Evolutionary conservation across 2,329 filamentous ascomycete genomes (phyloP).

Genomic region (Alternaria sp.): DNA sequence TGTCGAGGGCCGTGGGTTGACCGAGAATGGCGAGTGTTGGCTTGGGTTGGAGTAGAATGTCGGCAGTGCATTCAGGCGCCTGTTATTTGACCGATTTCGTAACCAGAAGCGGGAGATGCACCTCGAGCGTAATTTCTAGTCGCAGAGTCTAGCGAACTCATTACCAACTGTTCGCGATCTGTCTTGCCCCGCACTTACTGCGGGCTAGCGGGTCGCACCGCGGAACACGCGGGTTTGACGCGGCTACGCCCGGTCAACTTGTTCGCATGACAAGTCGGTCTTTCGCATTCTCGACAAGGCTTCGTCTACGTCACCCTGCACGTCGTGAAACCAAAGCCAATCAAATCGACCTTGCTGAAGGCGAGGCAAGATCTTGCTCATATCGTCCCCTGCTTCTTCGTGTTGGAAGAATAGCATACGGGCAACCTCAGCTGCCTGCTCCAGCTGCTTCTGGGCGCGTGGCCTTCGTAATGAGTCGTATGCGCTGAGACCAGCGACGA

Average conservation of each 20-base stretch:
- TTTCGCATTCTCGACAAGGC: not conserved
- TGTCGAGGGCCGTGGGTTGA: not conserved
- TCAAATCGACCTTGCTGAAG: not conserved
- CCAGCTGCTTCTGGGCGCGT: not conserved
- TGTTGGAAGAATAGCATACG: not conserved
- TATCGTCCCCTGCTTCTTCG: not conserved
- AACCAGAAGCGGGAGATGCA: not conserved
- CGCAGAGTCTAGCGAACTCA: not conserved
- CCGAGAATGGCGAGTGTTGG: not conserved
- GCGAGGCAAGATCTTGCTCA: not conserved
- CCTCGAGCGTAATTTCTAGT: not conserved
- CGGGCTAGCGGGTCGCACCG: not conserved
- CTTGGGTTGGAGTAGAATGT: not conserved
- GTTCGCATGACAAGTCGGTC: too few species aligned
- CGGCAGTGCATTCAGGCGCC: not conserved
- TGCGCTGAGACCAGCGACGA: not conserved
- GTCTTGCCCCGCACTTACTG: not conserved
- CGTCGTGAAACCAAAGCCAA: not conserved
- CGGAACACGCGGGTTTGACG: not conserved
- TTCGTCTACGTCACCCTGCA: not conserved
- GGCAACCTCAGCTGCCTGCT: not conserved
- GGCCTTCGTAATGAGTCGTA: not conserved
- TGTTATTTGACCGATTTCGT: not conserved
- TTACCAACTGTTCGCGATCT: not conserved
- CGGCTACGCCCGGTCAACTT: not conserved